phyloP scores from a whole-genome alignment of 2,329 filamentous ascomycete genomes.

The Pseudogymnoascus sp. region DNA sequence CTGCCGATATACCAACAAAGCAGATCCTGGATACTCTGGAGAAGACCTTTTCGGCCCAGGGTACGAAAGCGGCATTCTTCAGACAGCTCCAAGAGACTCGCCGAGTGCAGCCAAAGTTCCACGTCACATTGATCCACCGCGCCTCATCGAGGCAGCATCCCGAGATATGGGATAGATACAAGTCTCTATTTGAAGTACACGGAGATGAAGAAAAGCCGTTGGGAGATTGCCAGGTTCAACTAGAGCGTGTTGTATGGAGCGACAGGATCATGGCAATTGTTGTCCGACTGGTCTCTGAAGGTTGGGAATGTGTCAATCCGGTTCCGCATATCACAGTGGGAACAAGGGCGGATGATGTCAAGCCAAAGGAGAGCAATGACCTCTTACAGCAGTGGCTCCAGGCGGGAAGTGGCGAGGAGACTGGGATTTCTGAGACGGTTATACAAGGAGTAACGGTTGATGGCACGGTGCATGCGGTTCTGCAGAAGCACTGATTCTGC shows the following conservation, averaged over 20 bases:
- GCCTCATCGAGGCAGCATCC: conserved; percentile 51
- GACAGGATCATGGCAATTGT: conserved; percentile 85
- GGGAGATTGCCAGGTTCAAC: conserved; percentile 54
- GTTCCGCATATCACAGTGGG: conserved; percentile 86
- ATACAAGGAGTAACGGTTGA: conserved; percentile 22
- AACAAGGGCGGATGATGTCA: conserved; percentile 64
- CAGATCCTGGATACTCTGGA: conserved; percentile 54
- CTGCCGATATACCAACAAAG: conserved; percentile 43
- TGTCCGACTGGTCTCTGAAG: conserved; percentile 57
- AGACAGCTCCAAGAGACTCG: conserved; percentile 62
- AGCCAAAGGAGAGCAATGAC: conserved; percentile 91
- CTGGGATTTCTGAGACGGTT: conserved; percentile 24
- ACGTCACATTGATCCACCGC: conserved; percentile 88
- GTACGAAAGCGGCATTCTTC: conserved; percentile 59
- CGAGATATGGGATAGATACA: conserved; percentile 69
- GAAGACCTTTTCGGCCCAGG: conserved; percentile 53
- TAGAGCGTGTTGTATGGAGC: conserved; percentile 74
- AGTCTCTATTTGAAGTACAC: conserved; percentile 43
- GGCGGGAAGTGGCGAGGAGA: conserved; percentile 34
- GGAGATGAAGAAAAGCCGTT: conserved; percentile 42
- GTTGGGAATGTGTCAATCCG: conserved; percentile 65
- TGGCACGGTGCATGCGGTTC: conserved; percentile 24
- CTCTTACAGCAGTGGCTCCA: conserved; percentile 69
- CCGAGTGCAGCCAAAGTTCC: conserved; percentile 77
- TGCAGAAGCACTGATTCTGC: conserved; percentile 9